Percentiles rank a stretch among this genome's conserved stretches.
Evolutionary conservation across 176 grass and related monocot species (phyloP).

Genomic region (Bolboschoenus planiculmis): DNA sequence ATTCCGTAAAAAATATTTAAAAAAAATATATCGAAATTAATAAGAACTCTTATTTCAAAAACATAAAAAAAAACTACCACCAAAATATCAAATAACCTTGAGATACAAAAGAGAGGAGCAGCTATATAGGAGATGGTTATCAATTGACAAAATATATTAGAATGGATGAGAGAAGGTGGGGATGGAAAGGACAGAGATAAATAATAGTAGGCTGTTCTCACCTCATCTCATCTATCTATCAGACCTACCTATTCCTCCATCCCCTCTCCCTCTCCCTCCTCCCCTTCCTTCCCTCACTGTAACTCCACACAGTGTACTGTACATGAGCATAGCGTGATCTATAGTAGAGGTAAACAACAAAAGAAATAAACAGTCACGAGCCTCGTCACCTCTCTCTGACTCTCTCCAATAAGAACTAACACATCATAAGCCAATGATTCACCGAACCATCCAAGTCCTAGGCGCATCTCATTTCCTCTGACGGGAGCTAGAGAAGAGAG

Average conservation of each 20-base stretch:
- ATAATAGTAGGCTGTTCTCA: slow-evolving; percentile 11
- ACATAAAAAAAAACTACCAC: no score
- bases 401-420: not conserved
- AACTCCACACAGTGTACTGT: not conserved
- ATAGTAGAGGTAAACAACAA: not conserved
- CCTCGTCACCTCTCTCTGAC: no score
- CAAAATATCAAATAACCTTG: not conserved
- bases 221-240: slow-evolving; percentile 10
- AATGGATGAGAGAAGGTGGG: slow-evolving; percentile 3
- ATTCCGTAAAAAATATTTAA: no score
- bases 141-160: not conserved
- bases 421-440: not conserved
- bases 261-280: not conserved
- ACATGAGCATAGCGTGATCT: not conserved
- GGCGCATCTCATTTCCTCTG: not conserved
- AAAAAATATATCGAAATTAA: no score
- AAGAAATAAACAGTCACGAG: not conserved
- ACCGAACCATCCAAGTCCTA: not conserved
- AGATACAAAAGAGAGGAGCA: slow-evolving; percentile 1
- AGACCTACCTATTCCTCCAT: not conserved
- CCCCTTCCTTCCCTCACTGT: not conserved
- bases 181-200: slow-evolving; percentile 9
- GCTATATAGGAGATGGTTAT: not conserved
- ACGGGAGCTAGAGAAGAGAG: not conserved
- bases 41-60: no score